Percentiles rank a stretch among this genome's conserved stretches.
phyloP scores from a whole-genome alignment of 257 asterid genomes.

The Nicotiana attenuata region DNA sequence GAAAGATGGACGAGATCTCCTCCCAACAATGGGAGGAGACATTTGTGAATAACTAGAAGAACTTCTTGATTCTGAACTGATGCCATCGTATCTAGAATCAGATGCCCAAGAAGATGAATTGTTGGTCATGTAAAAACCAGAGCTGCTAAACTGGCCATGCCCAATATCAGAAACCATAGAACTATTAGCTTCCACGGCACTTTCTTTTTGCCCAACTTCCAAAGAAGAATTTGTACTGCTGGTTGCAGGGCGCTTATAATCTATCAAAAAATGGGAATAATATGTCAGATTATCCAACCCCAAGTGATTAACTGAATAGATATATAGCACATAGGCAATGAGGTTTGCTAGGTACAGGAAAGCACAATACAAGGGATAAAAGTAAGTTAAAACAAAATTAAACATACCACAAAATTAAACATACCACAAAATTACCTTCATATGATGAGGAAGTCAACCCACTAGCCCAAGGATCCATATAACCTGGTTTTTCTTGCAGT shows the following conservation, averaged over 20 bases:
- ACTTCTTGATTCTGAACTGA: slow-evolving; percentile 35
- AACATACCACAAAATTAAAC: slow-evolving; percentile 22
- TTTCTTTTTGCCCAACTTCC: slow-evolving; percentile 32
- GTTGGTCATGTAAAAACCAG: slow-evolving; percentile 29
- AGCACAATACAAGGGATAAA: background rate
- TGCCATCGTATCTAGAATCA: slow-evolving; percentile 33
- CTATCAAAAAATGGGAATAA: slow-evolving; percentile 23
- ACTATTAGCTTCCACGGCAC: slow-evolving; percentile 10
- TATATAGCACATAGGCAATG: background rate
- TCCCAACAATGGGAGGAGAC: slow-evolving; percentile 48
- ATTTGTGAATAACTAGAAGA: slow-evolving; percentile 36
- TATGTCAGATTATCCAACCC: background rate
- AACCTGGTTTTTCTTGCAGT: slow-evolving; percentile 33
- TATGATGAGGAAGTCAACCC: slow-evolving; percentile 32
- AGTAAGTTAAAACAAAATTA: background rate
- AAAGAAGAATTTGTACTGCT: slow-evolving; percentile 22
- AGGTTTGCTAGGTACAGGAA: background rate
- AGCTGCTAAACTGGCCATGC: slow-evolving; percentile 33
- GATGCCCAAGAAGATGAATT: slow-evolving; percentile 40
- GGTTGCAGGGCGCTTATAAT: slow-evolving; percentile 33
- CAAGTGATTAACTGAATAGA: background rate
- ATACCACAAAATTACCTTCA: slow-evolving; percentile 43
- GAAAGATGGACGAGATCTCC: slow-evolving; percentile 78
- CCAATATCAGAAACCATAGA: slow-evolving; percentile 39
- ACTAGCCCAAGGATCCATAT: slow-evolving; percentile 29